These are phyloP conservation scores for Erodium moschatum DNA, from an alignment of 441 rosid genomes.

Conservation along the genomic window DNA sequence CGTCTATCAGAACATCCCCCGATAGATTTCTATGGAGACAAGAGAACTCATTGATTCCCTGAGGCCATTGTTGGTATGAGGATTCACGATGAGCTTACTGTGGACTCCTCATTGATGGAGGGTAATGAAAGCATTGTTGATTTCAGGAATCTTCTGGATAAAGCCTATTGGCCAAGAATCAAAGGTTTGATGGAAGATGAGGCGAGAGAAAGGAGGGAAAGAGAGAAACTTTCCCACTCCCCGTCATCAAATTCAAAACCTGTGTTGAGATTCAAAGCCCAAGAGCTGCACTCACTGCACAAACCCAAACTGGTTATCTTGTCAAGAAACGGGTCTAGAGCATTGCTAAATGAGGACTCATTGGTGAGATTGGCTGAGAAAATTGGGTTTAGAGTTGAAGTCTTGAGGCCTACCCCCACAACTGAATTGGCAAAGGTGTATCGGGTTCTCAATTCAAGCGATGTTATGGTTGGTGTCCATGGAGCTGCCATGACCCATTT, in stretches of 20 bases:
- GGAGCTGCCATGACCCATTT: slow-evolving; percentile 98
- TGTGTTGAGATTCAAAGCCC: background rate
- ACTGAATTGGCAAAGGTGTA: slow-evolving; percentile 72
- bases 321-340: slow-evolving; percentile 65
- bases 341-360: slow-evolving; percentile 51
- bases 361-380: slow-evolving; percentile 54
- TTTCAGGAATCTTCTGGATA: slow-evolving; percentile 51
- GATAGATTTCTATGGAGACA: slow-evolving; percentile 51
- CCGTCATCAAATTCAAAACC: too few relatives aligned
- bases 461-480: slow-evolving; percentile 84
- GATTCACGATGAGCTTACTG: slow-evolving; percentile 72
- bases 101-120: slow-evolving; percentile 41
- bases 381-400: slow-evolving; percentile 53
- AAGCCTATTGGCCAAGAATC: slow-evolving; percentile 53
- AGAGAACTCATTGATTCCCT: slow-evolving; percentile 73
- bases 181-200: slow-evolving; percentile 29
- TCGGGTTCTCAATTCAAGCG: slow-evolving; percentile 52
- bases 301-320: slow-evolving; percentile 56
- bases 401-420: slow-evolving; percentile 46
- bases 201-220: too few relatives aligned
- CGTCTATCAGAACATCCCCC: slow-evolving; percentile 55
- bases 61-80: slow-evolving; percentile 65
- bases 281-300: slow-evolving; percentile 17
- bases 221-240: too few relatives aligned
- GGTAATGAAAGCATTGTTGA: slow-evolving; percentile 47